phyloP scores from a whole-genome alignment of 805 yeast genomes.

The Nakazawaea siamensis region DNA sequence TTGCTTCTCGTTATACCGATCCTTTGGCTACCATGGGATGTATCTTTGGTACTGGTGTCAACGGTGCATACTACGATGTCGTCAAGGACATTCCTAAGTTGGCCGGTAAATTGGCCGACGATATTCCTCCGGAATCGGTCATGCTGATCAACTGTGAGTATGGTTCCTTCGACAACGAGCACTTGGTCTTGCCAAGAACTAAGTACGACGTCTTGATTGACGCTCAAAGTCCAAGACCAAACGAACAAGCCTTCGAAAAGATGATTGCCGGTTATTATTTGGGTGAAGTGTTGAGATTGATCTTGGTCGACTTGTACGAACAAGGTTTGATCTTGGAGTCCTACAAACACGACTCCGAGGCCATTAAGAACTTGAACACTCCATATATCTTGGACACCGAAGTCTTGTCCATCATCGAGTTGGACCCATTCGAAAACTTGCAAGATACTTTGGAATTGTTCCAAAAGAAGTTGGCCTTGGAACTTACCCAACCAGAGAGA shows the following conservation, averaged over 20 bases:
- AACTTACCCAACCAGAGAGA: slow-evolving; percentile 75
- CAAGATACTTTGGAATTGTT: slow-evolving; percentile 68
- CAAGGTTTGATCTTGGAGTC: slow-evolving; percentile 60
- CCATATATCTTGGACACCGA: slow-evolving; percentile 84
- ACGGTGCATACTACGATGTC: slow-evolving; percentile 91
- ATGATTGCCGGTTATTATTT: slow-evolving; percentile 97
- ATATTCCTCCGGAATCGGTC: slow-evolving; percentile 56
- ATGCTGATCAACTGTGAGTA: slow-evolving; percentile 99
- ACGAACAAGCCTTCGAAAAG: slow-evolving; percentile 95
- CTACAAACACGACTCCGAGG: slow-evolving; percentile 38
- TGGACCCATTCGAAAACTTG: slow-evolving; percentile 83
- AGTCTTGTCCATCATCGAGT: slow-evolving; percentile 78
- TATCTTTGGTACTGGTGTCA: slow-evolving; percentile 97
- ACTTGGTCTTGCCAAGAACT: slow-evolving; percentile 80
- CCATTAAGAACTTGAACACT: slow-evolving; percentile 50
- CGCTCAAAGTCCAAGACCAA: slow-evolving; percentile 89
- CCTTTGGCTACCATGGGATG: slow-evolving; percentile 90
- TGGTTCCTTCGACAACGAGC: slow-evolving; percentile 97
- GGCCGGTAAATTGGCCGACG: slow-evolving; percentile 61
- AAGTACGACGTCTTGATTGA: slow-evolving; percentile 80
- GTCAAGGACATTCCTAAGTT: slow-evolving; percentile 76
- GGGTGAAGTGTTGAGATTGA: slow-evolving; percentile 85
- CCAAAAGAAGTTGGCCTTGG: slow-evolving; percentile 46
- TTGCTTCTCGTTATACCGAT: slow-evolving; percentile 93
- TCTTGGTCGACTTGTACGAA: slow-evolving; percentile 64